phyloP scores from a whole-genome alignment of 1,284 basidiomycete species.

The Athelia psychrophila region DNA sequence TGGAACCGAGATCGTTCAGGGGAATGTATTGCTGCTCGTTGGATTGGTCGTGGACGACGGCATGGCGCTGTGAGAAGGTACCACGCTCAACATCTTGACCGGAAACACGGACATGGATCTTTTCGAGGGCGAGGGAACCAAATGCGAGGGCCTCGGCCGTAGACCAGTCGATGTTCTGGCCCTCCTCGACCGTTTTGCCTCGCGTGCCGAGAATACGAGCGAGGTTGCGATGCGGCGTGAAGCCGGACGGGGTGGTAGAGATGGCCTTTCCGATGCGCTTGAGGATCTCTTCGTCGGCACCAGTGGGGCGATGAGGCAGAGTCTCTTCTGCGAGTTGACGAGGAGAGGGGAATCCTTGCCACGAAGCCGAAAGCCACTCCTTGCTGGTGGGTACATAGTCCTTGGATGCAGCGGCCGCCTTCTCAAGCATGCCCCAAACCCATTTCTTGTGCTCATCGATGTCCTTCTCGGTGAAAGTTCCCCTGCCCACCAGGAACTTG shows the following conservation, averaged over 20 bases:
- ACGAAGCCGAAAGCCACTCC: constrained; percentile 97
- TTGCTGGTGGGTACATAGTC: constrained; percentile 92
- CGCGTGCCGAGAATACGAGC: constrained; percentile 88
- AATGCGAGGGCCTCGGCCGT: constrained; percentile 99
- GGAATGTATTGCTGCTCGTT: constrained; percentile 91
- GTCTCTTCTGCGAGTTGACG: constrained; percentile 93
- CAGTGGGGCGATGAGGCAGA: constrained; percentile 87
- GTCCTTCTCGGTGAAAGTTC: constrained; percentile 94
- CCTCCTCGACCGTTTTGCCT: constrained; percentile 89
- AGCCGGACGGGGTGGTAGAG: constrained; percentile 82
- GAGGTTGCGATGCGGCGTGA: constrained; percentile 91
- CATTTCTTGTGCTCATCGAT: constrained; percentile 99
- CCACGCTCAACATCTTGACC: constrained; percentile 99
- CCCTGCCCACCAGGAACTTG: constrained; percentile 87
- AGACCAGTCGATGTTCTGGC: constrained; percentile 94
- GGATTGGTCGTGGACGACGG: constrained; percentile 94
- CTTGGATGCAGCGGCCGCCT: constrained; percentile 86
- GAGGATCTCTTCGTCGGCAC: constrained; percentile 76
- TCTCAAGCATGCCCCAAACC: constrained; percentile 99
- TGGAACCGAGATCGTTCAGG: constrained; percentile 83
- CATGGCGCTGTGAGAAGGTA: constrained; percentile 99
- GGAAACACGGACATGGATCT: constrained; percentile 92
- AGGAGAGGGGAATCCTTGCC: constrained; percentile 98
- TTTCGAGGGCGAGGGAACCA: constrained; percentile 90
- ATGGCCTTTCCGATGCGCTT: constrained; percentile 86